Percentiles rank a stretch among this genome's conserved stretches.
Conservation (phyloP, 148 eudicot genomes). For the Silene conica region DNA sequence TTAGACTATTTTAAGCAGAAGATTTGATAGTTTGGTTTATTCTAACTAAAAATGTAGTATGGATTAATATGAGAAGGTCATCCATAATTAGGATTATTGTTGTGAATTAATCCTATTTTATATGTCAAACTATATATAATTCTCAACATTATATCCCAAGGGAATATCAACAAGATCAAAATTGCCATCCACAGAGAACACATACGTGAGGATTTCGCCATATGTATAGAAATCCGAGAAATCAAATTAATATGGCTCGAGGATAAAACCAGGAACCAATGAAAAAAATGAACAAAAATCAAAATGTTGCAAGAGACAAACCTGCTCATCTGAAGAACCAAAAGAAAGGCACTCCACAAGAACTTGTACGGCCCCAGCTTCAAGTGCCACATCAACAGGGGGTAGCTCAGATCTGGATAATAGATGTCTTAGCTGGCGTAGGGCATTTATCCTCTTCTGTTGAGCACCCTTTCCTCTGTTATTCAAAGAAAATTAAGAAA, state of each 20-base stretch:
- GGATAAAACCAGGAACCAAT: not conserved
- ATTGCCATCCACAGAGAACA: not conserved
- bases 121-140: not conserved
- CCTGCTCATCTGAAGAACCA: constrained; percentile 97
- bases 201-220: not conserved
- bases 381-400: constrained; percentile 86
- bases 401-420: constrained; percentile 89
- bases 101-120: too few species aligned
- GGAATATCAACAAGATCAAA: not conserved
- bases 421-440: constrained; percentile 68
- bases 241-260: not conserved
- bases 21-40: too few species aligned
- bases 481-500: constrained; percentile 4
- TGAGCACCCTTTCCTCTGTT: constrained; percentile 81
- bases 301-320: constrained; percentile 20
- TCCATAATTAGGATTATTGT: too few species aligned
- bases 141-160: not conserved
- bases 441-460: constrained; percentile 68
- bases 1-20: too few species aligned
- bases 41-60: too few species aligned
- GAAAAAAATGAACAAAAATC: not conserved
- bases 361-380: constrained; percentile 67
- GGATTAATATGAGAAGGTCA: too few species aligned
- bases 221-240: not conserved
- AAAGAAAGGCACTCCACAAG: constrained; percentile 89